A percentile compares a stretch with the other conserved stretches of the same genome.
Evolutionary conservation across 2,329 filamentous ascomycete species (phyloP).

Genomic region (Xylaria arbuscula): DNA sequence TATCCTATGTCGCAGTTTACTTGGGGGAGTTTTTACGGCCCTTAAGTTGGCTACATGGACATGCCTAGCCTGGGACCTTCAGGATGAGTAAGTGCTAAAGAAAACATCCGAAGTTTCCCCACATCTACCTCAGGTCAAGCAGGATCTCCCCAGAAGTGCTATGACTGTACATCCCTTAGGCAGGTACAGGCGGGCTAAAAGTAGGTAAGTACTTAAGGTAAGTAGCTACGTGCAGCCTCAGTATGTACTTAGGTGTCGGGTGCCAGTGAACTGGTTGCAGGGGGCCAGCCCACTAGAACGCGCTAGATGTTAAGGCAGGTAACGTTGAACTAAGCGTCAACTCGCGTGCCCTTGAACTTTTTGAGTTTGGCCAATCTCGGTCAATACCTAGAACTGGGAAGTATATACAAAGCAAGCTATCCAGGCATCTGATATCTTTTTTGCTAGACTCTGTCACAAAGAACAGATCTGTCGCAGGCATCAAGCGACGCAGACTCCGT

Average conservation of each 20-base stretch:
- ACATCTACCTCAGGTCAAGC: neutral
- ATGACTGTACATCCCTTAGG: no score
- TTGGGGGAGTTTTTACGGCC: neutral
- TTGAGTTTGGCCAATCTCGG: conserved; percentile 2
- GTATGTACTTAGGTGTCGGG: no score
- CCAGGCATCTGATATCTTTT: conserved; percentile 10
- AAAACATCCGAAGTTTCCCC: conserved; percentile 30
- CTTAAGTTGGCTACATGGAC: neutral
- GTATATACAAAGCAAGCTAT: neutral
- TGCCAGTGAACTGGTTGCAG: conserved; percentile 8
- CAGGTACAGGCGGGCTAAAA: no score
- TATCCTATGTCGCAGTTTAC: neutral
- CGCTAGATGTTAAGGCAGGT: conserved; percentile 12
- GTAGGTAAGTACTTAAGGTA: no score
- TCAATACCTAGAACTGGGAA: neutral
- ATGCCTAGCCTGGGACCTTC: neutral
- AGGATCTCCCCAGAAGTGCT: neutral
- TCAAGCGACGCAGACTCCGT: conserved; percentile 1
- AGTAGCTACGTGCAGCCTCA: no score
- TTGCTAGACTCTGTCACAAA: conserved; percentile 15
- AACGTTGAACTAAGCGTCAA: conserved; percentile 19
- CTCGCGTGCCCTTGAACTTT: conserved; percentile 26
- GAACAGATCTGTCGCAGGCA: conserved; percentile 6
- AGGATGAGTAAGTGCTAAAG: conserved; percentile 3
- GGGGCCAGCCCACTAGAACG: conserved; percentile 28